Base-by-base conservation (phyloP, 805 yeast genomes). In the Wickerhamia fluorescens region DNA sequence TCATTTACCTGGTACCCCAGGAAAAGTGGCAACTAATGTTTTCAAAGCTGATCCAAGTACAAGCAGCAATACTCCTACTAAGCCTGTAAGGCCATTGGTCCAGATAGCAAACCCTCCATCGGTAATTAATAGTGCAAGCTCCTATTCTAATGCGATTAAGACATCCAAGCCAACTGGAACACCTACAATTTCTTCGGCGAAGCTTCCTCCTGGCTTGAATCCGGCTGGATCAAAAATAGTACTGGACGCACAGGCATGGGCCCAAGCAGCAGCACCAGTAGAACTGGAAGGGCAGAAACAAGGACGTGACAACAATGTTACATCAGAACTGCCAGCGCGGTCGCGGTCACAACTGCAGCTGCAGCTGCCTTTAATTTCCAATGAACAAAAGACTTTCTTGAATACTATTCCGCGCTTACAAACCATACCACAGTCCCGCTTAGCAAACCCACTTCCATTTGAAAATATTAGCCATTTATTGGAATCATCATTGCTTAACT, bases 401-500 rank as follows among this genome's bases (percentile, higher is more conserved):
- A 53, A 50, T 20, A 45, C 50, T 7, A 36, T 47, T 11, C 40
- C 52, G 8, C 36, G 52, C 10, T 36, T 53, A 8, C 35, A 51
- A 3, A 43, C 50, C 22, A 45, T 59, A 17, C 49, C 58, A 3
- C 75, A 36, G 49, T 54, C 49, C 19, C 58, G 81, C 24, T 50
- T 74, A 20, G 51, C 51, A 18, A 63, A 69, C 29, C 80, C 84
- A 14, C 63, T 73, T 16, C 64, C 77, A 11, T 61, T 73, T 35
- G 65, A 66, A 16, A 51, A 71, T 3, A 75, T 83, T 14, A 59
- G 71, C 28, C 67, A 68, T 34, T 61, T 73, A 42, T 62, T 89
- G 40, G 94, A 85, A 49, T 71, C 81, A 1, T 87, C 96, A 3
- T 64, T 85, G 35, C 62, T 84, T 42, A 82, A 83, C 45, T 86